Percentiles rank a stretch among this genome's conserved stretches.
Conservation (phyloP, 345 rosid species). For the Cardamine chenopodiifolia region DNA sequence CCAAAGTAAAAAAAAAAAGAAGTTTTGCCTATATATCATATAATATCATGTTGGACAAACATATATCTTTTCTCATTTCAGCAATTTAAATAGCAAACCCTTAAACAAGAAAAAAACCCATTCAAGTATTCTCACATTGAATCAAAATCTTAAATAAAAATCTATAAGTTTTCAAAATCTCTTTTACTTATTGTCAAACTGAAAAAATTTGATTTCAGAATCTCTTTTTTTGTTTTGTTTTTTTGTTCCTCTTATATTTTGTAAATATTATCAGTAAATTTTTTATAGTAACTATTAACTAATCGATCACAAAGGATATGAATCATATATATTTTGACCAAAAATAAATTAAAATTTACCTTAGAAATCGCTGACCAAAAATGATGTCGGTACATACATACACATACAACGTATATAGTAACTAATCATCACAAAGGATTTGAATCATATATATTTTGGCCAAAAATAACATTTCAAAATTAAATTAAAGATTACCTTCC, state of each 20-base stretch:
- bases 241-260: not conserved
- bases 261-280: not conserved
- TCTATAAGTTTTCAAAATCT: not conserved
- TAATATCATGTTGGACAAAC: too few relatives aligned
- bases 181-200: not conserved
- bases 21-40: too few relatives aligned
- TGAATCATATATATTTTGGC: not conserved
- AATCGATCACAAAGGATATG: too few relatives aligned
- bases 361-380: too few relatives aligned
- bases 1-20: not conserved
- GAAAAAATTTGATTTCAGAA: not conserved
- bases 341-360: too few relatives aligned
- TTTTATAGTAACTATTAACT: too few relatives aligned
- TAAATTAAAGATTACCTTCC: conserved; percentile 5
- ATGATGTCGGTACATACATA: too few relatives aligned
- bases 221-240: not conserved
- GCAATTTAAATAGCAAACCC: not conserved
- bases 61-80: not conserved
- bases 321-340: too few relatives aligned
- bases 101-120: not conserved
- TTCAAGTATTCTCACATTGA: not conserved
- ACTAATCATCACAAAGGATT: not conserved
- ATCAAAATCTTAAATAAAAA: not conserved
- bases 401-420: not conserved
- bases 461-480: not conserved